Percentiles rank a stretch among this genome's conserved stretches.
phyloP scores from a whole-genome alignment of 2,329 filamentous ascomycete species.

The Ophiostoma triangulosporum region DNA sequence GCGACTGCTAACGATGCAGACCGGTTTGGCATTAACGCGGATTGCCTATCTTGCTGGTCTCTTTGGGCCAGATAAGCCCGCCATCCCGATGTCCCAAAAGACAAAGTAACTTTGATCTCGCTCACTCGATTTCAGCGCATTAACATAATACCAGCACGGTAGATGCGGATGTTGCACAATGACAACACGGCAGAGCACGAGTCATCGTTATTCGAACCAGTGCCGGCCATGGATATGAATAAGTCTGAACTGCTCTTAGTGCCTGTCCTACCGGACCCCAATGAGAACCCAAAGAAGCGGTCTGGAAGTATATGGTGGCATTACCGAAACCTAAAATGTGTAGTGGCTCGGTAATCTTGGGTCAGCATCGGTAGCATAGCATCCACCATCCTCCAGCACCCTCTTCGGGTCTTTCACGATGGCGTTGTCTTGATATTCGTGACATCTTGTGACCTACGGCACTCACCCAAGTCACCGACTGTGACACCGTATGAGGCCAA shows the following conservation, averaged over 20 bases:
- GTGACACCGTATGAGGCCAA: slow-evolving; percentile 5
- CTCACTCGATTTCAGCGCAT: not conserved
- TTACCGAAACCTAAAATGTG: too few species aligned
- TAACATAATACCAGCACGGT: not conserved
- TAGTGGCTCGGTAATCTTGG: too few species aligned
- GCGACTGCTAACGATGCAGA: slow-evolving; percentile 19
- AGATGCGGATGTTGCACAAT: not conserved
- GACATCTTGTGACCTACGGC: not conserved
- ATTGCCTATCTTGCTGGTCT: slow-evolving; percentile 43
- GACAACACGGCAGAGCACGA: not conserved
- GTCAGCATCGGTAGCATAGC: too few species aligned
- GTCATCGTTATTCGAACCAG: not conserved
- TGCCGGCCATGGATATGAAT: not conserved
- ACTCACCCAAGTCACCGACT: not conserved
- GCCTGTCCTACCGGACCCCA: not conserved
- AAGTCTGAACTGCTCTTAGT: not conserved
- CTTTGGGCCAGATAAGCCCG: slow-evolving; percentile 36
- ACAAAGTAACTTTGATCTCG: slow-evolving; percentile 8
- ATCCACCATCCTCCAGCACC: too few species aligned
- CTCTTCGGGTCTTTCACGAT: too few species aligned
- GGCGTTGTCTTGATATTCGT: not conserved
- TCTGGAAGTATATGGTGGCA: not conserved
- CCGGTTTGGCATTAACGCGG: slow-evolving; percentile 42
- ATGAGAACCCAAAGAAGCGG: not conserved
- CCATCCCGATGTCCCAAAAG: slow-evolving; percentile 12